These are phyloP conservation scores for Peronospora farinosa DNA, from an alignment of 352 stramenopile species.

Conservation along the genomic window DNA sequence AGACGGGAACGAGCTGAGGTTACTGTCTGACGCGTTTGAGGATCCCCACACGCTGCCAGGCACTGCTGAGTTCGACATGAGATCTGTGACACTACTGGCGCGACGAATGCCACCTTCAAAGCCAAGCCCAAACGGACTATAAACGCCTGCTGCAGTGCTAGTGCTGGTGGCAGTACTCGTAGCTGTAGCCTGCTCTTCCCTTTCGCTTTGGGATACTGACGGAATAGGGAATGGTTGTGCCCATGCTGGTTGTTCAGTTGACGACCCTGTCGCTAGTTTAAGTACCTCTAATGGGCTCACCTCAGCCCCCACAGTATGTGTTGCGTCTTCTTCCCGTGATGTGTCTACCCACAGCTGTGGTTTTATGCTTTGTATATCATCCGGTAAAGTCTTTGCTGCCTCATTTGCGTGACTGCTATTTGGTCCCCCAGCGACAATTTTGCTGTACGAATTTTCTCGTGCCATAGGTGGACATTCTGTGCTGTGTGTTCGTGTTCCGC, in stretches of 20 bases:
- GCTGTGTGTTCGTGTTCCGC: constrained; percentile 18
- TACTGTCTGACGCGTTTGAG: constrained; percentile 13
- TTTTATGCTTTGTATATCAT: constrained; percentile 21
- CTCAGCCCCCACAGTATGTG: constrained; percentile 24
- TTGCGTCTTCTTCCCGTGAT: constrained; percentile 23
- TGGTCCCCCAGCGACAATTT: constrained; percentile 38
- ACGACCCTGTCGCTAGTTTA: constrained; percentile 61
- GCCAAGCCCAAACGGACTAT: constrained; percentile 67
- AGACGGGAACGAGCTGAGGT: constrained; percentile 16
- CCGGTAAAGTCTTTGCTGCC: constrained; percentile 4
- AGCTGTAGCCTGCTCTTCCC: constrained; percentile 17
- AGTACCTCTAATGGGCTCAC: constrained; percentile 62
- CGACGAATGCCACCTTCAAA: constrained; percentile 63
- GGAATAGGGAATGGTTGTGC: constrained; percentile 61
- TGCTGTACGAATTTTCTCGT: constrained; percentile 42
- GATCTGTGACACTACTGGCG: constrained; percentile 21
- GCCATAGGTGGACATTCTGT: constrained; percentile 16
- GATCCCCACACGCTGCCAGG: constrained; percentile 25
- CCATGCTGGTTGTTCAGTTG: constrained; percentile 55
- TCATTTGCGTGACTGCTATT: constrained; percentile 15
- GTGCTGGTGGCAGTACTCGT: constrained; percentile 4
- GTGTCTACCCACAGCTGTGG: constrained; percentile 52
- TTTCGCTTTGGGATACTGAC: constrained; percentile 33
- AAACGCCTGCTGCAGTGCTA: constrained; percentile 30
- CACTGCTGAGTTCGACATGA: constrained; percentile 12